Base-by-base conservation (phyloP, 139 green algal genomes). In the Chlamydomonas asymmetrica region DNA sequence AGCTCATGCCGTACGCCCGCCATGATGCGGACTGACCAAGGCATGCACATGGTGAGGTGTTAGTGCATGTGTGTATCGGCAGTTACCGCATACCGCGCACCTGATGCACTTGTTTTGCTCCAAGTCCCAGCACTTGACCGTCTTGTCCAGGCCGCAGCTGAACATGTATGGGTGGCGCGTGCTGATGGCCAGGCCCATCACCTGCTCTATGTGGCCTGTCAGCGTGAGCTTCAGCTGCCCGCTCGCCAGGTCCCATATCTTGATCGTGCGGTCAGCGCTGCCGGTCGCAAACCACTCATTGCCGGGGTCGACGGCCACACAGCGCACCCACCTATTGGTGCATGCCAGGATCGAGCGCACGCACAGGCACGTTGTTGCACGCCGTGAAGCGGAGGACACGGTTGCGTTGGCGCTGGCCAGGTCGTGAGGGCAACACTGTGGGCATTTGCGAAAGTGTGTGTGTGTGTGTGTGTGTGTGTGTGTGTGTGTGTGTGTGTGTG, bases 41-140 rank as follows among this genome's bases (percentile, higher is more conserved):
- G n/a, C n/a, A n/a, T n/a, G n/a, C n/a, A n/a, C n/a, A n/a, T n/a
- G n/a, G n/a, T n/a, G n/a, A n/a, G n/a, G n/a, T n/a, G n/a, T n/a
- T n/a, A n/a, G n/a, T n/a, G n/a, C n/a, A n/a, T n/a, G n/a, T n/a
- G n/a, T n/a, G n/a, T n/a, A n/a, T n/a, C n/a, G n/a, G n/a, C n/a
- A n/a, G n/a, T n/a, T n/a, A n/a, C n/a, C n/a, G n/a, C n/a, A n/a
- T n/a, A n/a, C n/a, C n/a, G n/a, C n/a, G n/a, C n/a, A n/a, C n/a
- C n/a, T n/a, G n/a, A n/a, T n/a, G n/a, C n/a, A n/a, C 89, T 99
- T 98, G 88, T 99, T 99, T 74, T 95, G 89, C 84, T 99, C 97
- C 64, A 99, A 85, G 84, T 99, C 97, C 97, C 97, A 99, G 87
- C 96, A 99, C 89, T 98, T 99, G 80, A 99, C 97, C 82, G 90